Percentiles rank a stretch among this genome's conserved stretches.
Evolutionary conservation across 805 yeast genomes (phyloP).

Genomic region (Kluyveromyces aestuarii): DNA sequence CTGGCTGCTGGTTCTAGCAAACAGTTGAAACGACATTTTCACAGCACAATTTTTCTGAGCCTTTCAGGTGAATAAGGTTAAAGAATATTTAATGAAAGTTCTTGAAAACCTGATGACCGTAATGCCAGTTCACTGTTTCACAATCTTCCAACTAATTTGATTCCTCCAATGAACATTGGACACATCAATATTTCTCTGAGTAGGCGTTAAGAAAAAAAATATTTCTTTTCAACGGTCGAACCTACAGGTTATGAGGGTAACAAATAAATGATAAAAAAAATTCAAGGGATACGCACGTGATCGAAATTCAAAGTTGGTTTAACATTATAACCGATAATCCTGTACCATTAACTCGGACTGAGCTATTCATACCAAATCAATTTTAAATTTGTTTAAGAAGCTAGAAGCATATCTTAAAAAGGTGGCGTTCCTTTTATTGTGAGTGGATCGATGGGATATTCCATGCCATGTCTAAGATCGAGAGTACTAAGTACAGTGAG

Average conservation of each 20-base stretch:
- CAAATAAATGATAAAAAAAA: not conserved
- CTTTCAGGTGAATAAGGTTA: not conserved
- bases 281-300: not conserved
- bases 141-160: not conserved
- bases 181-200: not conserved
- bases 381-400: too few relatives aligned
- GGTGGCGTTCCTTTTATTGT: too few relatives aligned
- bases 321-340: not conserved
- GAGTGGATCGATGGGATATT: not conserved
- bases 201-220: not conserved
- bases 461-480: not conserved
- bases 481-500: not conserved
- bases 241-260: not conserved
- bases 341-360: not conserved
- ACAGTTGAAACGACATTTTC: constrained; percentile 28
- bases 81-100: not conserved
- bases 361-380: too few relatives aligned
- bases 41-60: not conserved
- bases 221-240: not conserved
- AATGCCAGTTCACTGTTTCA: not conserved
- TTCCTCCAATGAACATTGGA: not conserved
- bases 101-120: not conserved
- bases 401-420: too few relatives aligned
- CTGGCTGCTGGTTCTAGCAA: constrained; percentile 26
- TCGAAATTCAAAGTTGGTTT: not conserved